Evolutionary conservation across 106 monocot genomes (phyloP).

Genomic region (Gastrodia elata): DNA sequence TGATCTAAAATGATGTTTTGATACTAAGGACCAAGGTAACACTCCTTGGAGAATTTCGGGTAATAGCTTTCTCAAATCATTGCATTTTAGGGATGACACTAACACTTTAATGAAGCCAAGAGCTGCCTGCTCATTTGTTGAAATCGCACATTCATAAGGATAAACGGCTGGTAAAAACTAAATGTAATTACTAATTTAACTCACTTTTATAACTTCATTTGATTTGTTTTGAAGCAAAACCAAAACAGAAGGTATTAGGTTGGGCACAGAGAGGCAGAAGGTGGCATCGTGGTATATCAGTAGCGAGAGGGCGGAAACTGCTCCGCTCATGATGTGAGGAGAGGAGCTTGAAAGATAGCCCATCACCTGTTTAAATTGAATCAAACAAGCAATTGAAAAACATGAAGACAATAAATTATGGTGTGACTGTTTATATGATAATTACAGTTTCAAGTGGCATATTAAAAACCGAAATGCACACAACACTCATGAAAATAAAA

Average conservation of each 20-base stretch:
- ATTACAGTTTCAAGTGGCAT: too few relatives aligned
- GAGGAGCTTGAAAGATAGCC: slow-evolving; percentile 90
- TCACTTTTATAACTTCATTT: slow-evolving; percentile 84
- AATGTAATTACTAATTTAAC: slow-evolving; percentile 3
- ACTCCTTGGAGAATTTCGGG: slow-evolving; percentile 61
- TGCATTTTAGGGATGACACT: slow-evolving; percentile 41
- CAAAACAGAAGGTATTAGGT: slow-evolving; percentile 73
- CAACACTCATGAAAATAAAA: too few relatives aligned
- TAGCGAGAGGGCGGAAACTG: slow-evolving; percentile 86
- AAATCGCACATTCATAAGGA: not conserved
- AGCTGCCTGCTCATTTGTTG: slow-evolving; percentile 45
- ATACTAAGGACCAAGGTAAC: slow-evolving; percentile 80
- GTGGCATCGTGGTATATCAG: slow-evolving; percentile 71
- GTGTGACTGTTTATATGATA: too few relatives aligned
- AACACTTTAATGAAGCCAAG: slow-evolving; percentile 92
- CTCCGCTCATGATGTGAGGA: slow-evolving; percentile 94
- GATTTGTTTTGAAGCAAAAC: slow-evolving; percentile 65
- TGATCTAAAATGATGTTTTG: slow-evolving; percentile 85
- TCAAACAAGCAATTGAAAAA: not conserved
- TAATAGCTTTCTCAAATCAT: slow-evolving; percentile 40
- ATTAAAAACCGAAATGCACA: too few relatives aligned
- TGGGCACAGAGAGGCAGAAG: slow-evolving; percentile 58
- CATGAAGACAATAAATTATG: not conserved
- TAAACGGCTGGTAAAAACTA: not conserved
- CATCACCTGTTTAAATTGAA: slow-evolving; percentile 61